Conservation (phyloP, 2,329 filamentous ascomycete genomes). For the Claviceps sp. region DNA sequence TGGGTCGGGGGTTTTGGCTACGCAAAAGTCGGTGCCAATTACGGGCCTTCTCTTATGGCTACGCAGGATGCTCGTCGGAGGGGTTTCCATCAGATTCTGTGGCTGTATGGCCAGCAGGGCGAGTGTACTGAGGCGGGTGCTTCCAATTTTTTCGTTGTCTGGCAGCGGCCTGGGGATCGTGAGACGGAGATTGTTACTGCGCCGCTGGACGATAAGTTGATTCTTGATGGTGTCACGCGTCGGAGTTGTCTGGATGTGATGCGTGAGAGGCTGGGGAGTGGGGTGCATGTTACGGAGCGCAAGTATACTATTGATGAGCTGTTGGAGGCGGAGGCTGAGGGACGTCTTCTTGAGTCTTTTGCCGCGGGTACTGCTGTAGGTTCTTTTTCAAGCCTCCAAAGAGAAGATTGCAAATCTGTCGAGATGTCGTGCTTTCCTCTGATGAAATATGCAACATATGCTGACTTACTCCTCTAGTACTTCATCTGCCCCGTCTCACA, state of each 20-base stretch:
- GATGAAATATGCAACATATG: too few relatives aligned
- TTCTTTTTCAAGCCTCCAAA: constrained; percentile 11
- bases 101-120: constrained; percentile 69
- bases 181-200: constrained; percentile 65
- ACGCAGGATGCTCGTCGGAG: constrained; percentile 58
- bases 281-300: constrained; percentile 64
- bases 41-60: constrained; percentile 70
- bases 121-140: constrained; percentile 85
- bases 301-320: constrained; percentile 74
- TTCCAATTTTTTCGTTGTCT: constrained; percentile 82
- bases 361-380: constrained; percentile 74
- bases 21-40: constrained; percentile 89
- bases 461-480: constrained; percentile 31
- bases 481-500: constrained; percentile 57
- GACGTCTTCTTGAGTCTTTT: constrained; percentile 71
- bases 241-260: constrained; percentile 65
- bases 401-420: too few relatives aligned
- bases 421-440: too few relatives aligned
- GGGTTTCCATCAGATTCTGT: constrained; percentile 85
- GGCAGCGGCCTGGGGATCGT: constrained; percentile 36
- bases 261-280: constrained; percentile 43
- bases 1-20: constrained; percentile 91
- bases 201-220: constrained; percentile 68
- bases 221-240: constrained; percentile 80
- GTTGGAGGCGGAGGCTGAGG: constrained; percentile 56